Percentiles rank a stretch among this genome's conserved stretches.
Conservation (phyloP, 768 basidiomycete genomes). For the Kwoniella dendrophila region DNA sequence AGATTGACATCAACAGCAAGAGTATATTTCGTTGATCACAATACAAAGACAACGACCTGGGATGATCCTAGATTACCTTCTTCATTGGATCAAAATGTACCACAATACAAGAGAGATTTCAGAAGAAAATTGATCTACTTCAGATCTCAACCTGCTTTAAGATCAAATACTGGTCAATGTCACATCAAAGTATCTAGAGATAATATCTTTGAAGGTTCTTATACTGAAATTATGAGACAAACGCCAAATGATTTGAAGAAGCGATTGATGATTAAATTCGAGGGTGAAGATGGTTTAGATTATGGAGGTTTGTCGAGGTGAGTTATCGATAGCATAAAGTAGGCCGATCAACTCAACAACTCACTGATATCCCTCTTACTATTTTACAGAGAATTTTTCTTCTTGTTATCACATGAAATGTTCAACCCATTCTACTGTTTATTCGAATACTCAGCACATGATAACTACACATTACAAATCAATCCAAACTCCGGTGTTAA, state of each 20-base stretch:
- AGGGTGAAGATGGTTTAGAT: conserved; percentile 97
- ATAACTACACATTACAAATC: conserved; percentile 99
- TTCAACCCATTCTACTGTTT: conserved; percentile 99
- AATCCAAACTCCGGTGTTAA: conserved; percentile 98
- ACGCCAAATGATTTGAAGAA: conserved; percentile 98
- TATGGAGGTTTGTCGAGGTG: conserved; percentile 97
- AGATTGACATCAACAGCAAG: conserved; percentile 95
- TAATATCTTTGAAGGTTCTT: conserved; percentile 98
- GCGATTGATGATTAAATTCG: conserved; percentile 99
- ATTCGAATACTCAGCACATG: conserved; percentile 99
- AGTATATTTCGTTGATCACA: conserved; percentile 99
- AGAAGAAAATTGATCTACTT: conserved; percentile 99
- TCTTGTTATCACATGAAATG: conserved; percentile 99
- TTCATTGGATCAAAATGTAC: conserved; percentile 91
- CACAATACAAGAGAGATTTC: conserved; percentile 99
- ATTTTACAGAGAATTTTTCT: conserved; percentile 98
- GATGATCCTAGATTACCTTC: conserved; percentile 97
- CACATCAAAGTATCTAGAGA: conserved; percentile 98
- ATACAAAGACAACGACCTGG: conserved; percentile 99
- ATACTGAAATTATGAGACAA: conserved; percentile 97
- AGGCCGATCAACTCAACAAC: no score
- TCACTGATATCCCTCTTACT: no score
- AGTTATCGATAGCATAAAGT: no score
- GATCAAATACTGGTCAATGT: conserved; percentile 97
- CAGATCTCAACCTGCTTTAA: conserved; percentile 96